Conservation (phyloP, 257 asterid genomes). For the Solanum sitiens region DNA sequence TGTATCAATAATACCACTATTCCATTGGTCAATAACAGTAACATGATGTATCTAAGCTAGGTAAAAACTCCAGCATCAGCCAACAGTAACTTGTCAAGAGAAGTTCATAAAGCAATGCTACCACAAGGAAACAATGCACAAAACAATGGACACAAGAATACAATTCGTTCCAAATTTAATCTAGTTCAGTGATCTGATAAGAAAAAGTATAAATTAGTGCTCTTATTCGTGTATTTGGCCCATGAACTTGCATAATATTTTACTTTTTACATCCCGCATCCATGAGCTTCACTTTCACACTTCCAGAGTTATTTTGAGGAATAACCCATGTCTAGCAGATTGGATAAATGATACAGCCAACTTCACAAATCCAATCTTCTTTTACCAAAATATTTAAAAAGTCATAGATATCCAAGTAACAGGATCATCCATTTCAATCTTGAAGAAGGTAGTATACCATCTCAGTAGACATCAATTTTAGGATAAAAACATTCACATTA, state of each 20-base stretch:
- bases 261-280: background rate
- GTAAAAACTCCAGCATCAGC: background rate
- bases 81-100: background rate
- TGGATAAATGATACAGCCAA: background rate
- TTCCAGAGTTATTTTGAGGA: background rate
- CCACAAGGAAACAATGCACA: background rate
- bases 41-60: background rate
- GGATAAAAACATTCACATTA: background rate
- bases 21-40: background rate
- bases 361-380: background rate
- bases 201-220: background rate
- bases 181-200: background rate
- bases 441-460: background rate
- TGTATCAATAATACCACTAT: background rate
- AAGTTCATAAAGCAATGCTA: background rate
- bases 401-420: background rate
- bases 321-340: background rate
- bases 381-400: background rate
- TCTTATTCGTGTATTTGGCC: background rate
- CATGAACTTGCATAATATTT: background rate
- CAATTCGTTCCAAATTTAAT: background rate
- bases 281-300: background rate
- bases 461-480: background rate
- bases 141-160: background rate
- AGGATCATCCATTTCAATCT: background rate